A percentile compares a stretch with the other conserved stretches of the same genome.
Evolutionary conservation across 2,329 filamentous ascomycete genomes (phyloP).

Genomic region (Pestalotiopsis sp.): DNA sequence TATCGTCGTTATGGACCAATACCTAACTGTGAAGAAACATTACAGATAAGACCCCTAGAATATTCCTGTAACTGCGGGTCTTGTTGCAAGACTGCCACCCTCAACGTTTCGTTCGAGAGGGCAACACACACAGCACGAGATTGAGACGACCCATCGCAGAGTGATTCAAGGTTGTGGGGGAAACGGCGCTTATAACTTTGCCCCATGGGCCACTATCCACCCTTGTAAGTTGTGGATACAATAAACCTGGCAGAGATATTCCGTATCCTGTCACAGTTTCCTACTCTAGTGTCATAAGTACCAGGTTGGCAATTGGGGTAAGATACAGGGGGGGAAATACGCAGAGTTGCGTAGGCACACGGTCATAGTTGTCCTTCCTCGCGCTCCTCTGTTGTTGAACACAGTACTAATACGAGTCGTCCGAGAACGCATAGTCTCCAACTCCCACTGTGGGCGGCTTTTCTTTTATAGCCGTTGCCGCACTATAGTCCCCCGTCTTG

Average conservation of each 20-base stretch:
- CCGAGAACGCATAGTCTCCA: neutral
- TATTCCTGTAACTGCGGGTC: neutral
- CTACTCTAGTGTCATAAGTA: neutral
- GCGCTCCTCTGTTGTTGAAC: neutral
- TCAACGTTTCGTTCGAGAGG: neutral
- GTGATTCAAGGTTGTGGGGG: neutral
- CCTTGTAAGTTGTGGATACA: neutral
- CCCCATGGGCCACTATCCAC: neutral
- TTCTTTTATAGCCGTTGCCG: neutral
- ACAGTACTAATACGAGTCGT: neutral
- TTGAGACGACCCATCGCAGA: neutral
- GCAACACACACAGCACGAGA: neutral
- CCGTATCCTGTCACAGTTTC: neutral
- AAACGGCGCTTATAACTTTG: neutral
- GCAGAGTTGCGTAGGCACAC: neutral
- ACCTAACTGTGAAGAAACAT: no score
- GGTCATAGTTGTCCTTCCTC: neutral
- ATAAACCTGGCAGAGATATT: neutral
- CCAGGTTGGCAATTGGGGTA: neutral
- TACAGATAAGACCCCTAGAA: neutral
- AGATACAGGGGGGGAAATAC: neutral
- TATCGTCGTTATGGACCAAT: no score
- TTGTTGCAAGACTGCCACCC: neutral
- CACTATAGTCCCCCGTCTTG: neutral
- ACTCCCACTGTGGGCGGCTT: neutral